These are phyloP conservation scores for Condylostoma magnum DNA, from an alignment of 169 alveolate species.

Conservation along the genomic window DNA sequence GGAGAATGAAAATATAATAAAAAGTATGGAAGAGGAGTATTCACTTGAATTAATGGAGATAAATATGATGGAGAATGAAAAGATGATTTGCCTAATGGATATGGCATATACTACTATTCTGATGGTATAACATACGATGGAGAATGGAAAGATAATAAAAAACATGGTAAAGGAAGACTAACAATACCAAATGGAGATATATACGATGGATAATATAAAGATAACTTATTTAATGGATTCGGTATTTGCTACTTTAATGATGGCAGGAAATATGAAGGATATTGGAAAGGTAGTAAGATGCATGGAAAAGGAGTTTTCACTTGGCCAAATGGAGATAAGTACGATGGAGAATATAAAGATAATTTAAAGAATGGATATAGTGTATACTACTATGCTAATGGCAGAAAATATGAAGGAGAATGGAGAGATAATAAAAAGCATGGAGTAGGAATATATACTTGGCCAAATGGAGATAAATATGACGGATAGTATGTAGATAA, in stretches of 20 bases:
- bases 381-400: constrained; percentile 44
- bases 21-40: no score
- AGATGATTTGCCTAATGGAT: no score
- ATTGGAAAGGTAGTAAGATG: constrained; percentile 49
- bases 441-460: constrained; percentile 77
- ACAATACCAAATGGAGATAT: constrained; percentile 54
- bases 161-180: constrained; percentile 49
- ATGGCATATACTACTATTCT: constrained; percentile 69
- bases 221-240: constrained; percentile 49
- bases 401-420: no score
- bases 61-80: no score
- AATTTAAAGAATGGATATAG: constrained; percentile 54
- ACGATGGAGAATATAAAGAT: constrained; percentile 61
- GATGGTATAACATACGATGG: constrained; percentile 75
- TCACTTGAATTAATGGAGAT: constrained; percentile 15
- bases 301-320: constrained; percentile 67
- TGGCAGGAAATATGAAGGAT: constrained; percentile 45
- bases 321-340: constrained; percentile 54
- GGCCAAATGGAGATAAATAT: constrained; percentile 67
- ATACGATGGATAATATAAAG: constrained; percentile 53
- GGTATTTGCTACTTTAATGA: constrained; percentile 44
- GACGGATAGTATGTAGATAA: constrained; percentile 57
- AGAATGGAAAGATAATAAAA: constrained; percentile 44
- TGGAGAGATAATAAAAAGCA: no score
- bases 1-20: constrained; percentile 32